Evolutionary conservation across 1,139 yeast species (phyloP).

Genomic region (Citeromyces hawaiiensis): DNA sequence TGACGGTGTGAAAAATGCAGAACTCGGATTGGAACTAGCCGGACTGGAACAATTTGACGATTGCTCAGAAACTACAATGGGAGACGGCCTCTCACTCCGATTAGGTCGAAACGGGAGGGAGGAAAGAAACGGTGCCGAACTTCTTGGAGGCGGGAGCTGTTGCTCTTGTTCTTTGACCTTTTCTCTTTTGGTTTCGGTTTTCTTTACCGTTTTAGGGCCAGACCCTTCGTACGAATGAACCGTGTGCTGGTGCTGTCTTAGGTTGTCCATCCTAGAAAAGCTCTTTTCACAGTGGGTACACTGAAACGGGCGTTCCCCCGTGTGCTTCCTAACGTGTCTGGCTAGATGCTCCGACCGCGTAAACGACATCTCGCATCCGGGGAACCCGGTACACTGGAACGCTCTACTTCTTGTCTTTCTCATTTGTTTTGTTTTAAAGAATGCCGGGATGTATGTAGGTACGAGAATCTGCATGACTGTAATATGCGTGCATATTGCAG

Average conservation of each 20-base stretch:
- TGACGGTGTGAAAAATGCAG: not conserved
- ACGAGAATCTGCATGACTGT: not conserved
- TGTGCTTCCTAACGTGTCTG: conserved; percentile 83
- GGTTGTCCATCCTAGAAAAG: conserved; percentile 76
- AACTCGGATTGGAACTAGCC: no score
- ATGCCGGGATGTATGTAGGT: not conserved
- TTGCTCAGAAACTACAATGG: conserved; percentile 1
- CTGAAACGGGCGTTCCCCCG: conserved; percentile 90
- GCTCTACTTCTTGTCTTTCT: conserved; percentile 44
- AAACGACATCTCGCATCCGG: conserved; percentile 81
- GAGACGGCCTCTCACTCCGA: conserved; percentile 1
- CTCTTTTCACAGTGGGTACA: conserved; percentile 74
- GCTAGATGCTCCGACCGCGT: conserved; percentile 86
- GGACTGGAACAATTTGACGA: no score
- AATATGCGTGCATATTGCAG: not conserved
- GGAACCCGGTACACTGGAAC: conserved; percentile 79
- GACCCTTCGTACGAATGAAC: conserved; percentile 74
- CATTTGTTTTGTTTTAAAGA: conserved; percentile 12
- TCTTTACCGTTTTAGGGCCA: conserved; percentile 6
- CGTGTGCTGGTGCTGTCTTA: conserved; percentile 86
- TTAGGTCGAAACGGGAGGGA: conserved; percentile 1
- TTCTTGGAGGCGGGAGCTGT: conserved; percentile 2
- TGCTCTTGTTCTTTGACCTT: not conserved
- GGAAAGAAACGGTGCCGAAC: not conserved
- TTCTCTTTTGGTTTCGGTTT: conserved; percentile 2